These are phyloP conservation scores for Phylloporus rhodoxanthus DNA, from an alignment of 768 basidiomycete species.

Conservation along the genomic window DNA sequence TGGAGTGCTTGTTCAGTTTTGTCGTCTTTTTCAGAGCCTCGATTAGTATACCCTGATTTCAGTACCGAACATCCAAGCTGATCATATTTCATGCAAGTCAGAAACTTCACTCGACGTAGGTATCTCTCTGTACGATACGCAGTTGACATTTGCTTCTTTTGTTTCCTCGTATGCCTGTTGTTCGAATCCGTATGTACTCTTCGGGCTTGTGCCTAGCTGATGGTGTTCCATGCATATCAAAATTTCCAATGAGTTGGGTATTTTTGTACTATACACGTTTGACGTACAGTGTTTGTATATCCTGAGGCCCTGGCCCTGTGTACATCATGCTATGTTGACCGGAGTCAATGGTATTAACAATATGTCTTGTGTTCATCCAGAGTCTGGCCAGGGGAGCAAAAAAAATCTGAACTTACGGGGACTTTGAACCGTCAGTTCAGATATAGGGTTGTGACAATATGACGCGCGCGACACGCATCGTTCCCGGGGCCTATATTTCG, in stretches of 20 bases:
- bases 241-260: neutral
- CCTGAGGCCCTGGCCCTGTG: neutral
- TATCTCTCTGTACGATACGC: neutral
- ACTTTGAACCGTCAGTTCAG: too few species aligned
- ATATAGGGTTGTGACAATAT: too few species aligned
- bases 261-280: neutral
- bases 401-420: too few species aligned
- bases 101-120: neutral
- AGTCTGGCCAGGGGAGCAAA: too few species aligned
- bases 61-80: neutral
- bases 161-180: neutral
- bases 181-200: neutral
- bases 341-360: too few species aligned
- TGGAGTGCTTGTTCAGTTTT: neutral
- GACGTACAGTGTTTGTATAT: neutral
- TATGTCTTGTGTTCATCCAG: too few species aligned
- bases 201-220: neutral
- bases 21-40: neutral
- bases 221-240: neutral
- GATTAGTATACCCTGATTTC: neutral
- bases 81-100: neutral
- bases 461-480: too few species aligned
- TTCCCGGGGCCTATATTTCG: too few species aligned
- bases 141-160: neutral
- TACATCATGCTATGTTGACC: too few species aligned